Conservation (phyloP, 352 stramenopile species). For the Elongisporangium prolatum region DNA sequence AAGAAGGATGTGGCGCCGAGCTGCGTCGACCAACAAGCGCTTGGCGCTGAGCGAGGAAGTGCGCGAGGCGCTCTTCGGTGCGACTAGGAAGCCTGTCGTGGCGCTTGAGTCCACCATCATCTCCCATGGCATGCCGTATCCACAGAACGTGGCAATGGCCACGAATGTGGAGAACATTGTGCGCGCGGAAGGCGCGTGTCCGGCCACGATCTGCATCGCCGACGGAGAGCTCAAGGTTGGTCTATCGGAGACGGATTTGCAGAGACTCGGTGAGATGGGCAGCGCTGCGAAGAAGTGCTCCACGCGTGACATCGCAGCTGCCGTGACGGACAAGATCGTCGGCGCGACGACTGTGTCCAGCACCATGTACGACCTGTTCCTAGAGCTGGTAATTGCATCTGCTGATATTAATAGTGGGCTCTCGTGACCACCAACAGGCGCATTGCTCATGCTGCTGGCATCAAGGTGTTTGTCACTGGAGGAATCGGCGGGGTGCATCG, state of each 20-base stretch:
- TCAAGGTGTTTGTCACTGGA: conserved; percentile 97
- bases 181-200: conserved; percentile 73
- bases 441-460: conserved; percentile 91
- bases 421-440: conserved; percentile 29
- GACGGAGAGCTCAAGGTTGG: conserved; percentile 87
- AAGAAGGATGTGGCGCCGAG: conserved; percentile 35
- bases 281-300: conserved; percentile 67
- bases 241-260: conserved; percentile 49
- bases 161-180: conserved; percentile 90
- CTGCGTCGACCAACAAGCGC: conserved; percentile 27
- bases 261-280: conserved; percentile 61
- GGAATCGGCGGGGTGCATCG: conserved; percentile 97
- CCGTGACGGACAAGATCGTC: conserved; percentile 67
- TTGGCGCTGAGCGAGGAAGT: conserved; percentile 50
- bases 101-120: conserved; percentile 99
- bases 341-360: conserved; percentile 96
- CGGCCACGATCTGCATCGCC: conserved; percentile 97
- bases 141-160: conserved; percentile 95
- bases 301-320: conserved; percentile 77
- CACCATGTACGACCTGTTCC: conserved; percentile 81
- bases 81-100: conserved; percentile 62
- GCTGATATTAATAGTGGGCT: not conserved
- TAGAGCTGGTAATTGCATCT: not conserved
- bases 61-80: conserved; percentile 40
- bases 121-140: conserved; percentile 98